phyloP scores from a whole-genome alignment of 164 flowering plant genomes.

The Echeveria elegans region DNA sequence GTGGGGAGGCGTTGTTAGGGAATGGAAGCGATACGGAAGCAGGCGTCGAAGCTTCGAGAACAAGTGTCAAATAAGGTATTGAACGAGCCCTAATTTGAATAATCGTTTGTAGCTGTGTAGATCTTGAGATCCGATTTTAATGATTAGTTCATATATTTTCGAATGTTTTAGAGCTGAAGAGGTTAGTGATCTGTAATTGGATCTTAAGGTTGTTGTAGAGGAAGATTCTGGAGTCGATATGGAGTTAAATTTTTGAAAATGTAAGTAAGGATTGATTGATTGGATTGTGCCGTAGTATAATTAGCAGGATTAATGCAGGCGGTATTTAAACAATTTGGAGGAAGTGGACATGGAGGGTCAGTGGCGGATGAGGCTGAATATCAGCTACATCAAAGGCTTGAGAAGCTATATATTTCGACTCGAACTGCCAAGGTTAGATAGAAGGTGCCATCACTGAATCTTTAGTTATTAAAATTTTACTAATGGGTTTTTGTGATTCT shows the following conservation, averaged over 20 bases:
- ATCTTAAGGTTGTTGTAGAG: constrained; percentile 2
- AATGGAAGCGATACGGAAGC: constrained; percentile 2
- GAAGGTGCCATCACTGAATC: background rate
- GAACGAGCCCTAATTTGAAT: background rate
- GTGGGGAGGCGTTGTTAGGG: background rate
- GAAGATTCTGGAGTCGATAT: no score
- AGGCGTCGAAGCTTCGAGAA: constrained; percentile 7
- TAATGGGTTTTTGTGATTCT: background rate
- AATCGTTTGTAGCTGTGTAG: background rate
- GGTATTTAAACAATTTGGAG: constrained; percentile 58
- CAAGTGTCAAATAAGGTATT: background rate
- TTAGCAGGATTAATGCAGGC: background rate
- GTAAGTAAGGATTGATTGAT: no score
- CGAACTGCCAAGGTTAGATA: constrained; percentile 72
- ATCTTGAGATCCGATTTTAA: background rate
- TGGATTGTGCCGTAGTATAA: background rate
- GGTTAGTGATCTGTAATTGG: background rate
- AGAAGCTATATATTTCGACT: constrained; percentile 79
- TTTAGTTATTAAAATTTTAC: background rate
- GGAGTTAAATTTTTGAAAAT: no score
- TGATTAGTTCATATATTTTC: background rate
- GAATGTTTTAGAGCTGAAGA: no score
- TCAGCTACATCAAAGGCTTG: constrained; percentile 76
- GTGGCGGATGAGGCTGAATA: constrained; percentile 55
- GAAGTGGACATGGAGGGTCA: constrained; percentile 67